A percentile compares a stretch with the other conserved stretches of the same genome.
Conservation (phyloP, 164 flowering plant genomes). For the Sedum album region DNA sequence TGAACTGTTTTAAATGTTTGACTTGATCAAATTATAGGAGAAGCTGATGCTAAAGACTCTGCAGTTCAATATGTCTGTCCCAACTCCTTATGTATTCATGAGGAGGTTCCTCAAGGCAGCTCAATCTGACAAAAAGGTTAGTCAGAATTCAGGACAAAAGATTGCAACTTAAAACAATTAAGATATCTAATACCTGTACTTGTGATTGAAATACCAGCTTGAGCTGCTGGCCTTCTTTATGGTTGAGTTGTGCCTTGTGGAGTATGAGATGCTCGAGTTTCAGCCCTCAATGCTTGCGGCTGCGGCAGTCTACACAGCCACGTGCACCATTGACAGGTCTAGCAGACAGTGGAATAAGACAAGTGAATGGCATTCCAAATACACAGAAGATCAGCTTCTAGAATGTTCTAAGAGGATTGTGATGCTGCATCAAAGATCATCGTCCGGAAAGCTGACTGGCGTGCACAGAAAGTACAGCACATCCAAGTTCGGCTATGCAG, state of each 20-base stretch:
- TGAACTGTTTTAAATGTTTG: neutral
- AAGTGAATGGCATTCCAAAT: slow-evolving; percentile 33
- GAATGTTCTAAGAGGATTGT: slow-evolving; percentile 50
- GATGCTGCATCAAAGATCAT: slow-evolving; percentile 38
- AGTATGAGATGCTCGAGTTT: slow-evolving; percentile 48
- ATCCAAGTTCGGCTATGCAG: slow-evolving; percentile 31
- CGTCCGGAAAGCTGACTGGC: slow-evolving; percentile 48
- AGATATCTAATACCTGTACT: neutral
- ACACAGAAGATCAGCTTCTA: slow-evolving; percentile 40
- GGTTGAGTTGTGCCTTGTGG: slow-evolving; percentile 47
- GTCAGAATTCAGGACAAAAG: neutral
- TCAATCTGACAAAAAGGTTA: slow-evolving; percentile 47
- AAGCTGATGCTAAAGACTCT: slow-evolving; percentile 41
- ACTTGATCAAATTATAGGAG: slow-evolving; percentile 29
- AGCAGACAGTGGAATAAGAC: slow-evolving; percentile 39
- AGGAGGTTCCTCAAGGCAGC: slow-evolving; percentile 62
- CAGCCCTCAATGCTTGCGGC: slow-evolving; percentile 58
- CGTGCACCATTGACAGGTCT: slow-evolving; percentile 27
- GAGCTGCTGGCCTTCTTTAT: slow-evolving; percentile 37
- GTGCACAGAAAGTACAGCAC: slow-evolving; percentile 43
- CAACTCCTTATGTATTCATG: slow-evolving; percentile 56
- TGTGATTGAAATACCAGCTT: slow-evolving; percentile 15
- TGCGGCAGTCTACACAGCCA: slow-evolving; percentile 44
- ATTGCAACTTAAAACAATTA: no score
- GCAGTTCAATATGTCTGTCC: slow-evolving; percentile 54